These are phyloP conservation scores for Dentipellis sp. DNA, from an alignment of 768 basidiomycete genomes.

Conservation along the genomic window DNA sequence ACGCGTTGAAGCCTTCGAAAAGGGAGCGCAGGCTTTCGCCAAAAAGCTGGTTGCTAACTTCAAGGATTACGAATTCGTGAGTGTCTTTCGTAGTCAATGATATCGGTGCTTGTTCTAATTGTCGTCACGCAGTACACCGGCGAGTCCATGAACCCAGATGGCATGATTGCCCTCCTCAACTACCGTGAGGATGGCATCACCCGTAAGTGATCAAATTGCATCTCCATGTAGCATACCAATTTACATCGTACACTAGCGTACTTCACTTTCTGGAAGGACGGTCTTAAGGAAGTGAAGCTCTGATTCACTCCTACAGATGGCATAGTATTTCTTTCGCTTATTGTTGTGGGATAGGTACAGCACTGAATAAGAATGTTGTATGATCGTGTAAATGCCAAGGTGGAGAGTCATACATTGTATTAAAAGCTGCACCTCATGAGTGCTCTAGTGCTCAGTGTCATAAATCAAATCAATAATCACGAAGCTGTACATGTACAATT, in stretches of 20 bases:
- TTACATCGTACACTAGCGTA: constrained; percentile 42
- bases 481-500: not conserved
- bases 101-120: not conserved
- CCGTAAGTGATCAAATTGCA: constrained; percentile 38
- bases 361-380: no score
- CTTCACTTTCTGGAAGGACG: constrained; percentile 95
- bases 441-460: no score
- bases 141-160: constrained; percentile 75
- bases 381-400: no score
- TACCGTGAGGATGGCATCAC: constrained; percentile 84
- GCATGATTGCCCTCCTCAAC: constrained; percentile 92
- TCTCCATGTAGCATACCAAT: not conserved
- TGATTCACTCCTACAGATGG: constrained; percentile 19
- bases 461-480: not conserved
- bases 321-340: no score
- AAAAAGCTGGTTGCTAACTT: constrained; percentile 89
- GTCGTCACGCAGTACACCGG: constrained; percentile 48
- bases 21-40: constrained; percentile 62
- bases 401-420: no score
- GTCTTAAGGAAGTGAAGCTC: constrained; percentile 73
- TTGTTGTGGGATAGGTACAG: no score
- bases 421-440: no score
- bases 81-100: constrained; percentile 18
- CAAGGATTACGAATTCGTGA: constrained; percentile 90
- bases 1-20: constrained; percentile 70